phyloP scores from a whole-genome alignment of 345 rosid species.

The Sisymbrium irio region DNA sequence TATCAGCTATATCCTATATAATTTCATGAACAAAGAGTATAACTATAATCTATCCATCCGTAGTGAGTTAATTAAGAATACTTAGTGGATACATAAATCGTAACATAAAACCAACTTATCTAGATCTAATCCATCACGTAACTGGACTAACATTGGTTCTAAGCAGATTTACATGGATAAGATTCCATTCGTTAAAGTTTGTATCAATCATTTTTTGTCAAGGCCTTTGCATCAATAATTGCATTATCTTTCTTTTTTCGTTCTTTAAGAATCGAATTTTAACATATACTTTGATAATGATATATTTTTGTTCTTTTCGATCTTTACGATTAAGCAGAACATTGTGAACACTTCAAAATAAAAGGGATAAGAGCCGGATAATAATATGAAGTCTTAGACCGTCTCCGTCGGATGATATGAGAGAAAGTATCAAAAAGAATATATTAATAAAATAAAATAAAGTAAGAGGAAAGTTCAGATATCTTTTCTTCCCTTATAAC shows the following conservation, averaged over 20 bases:
- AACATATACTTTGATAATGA: slow-evolving; percentile 2
- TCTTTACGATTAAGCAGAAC: not conserved
- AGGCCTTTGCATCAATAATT: slow-evolving; percentile 17
- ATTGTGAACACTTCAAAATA: not conserved
- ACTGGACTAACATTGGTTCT: not conserved
- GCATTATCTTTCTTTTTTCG: not conserved
- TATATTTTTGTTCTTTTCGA: slow-evolving; percentile 14
- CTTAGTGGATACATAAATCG: too few species aligned
- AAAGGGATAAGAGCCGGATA: not conserved
- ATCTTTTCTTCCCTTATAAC: too few species aligned
- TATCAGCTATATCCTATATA: too few species aligned
- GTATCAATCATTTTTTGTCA: slow-evolving; percentile 1
- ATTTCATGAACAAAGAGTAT: too few species aligned
- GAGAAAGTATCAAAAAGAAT: too few species aligned
- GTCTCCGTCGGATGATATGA: too few species aligned
- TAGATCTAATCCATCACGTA: not conserved
- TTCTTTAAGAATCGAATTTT: slow-evolving; percentile 15
- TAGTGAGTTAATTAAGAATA: too few species aligned
- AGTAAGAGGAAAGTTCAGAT: too few species aligned
- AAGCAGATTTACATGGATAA: not conserved
- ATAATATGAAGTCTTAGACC: not conserved
- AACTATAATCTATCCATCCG: too few species aligned
- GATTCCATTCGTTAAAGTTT: slow-evolving; percentile 13
- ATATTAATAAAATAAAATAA: too few species aligned
- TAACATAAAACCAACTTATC: too few species aligned